Conservation (phyloP, 495 filamentous ascomycete species). For the Halenospora varia region DNA sequence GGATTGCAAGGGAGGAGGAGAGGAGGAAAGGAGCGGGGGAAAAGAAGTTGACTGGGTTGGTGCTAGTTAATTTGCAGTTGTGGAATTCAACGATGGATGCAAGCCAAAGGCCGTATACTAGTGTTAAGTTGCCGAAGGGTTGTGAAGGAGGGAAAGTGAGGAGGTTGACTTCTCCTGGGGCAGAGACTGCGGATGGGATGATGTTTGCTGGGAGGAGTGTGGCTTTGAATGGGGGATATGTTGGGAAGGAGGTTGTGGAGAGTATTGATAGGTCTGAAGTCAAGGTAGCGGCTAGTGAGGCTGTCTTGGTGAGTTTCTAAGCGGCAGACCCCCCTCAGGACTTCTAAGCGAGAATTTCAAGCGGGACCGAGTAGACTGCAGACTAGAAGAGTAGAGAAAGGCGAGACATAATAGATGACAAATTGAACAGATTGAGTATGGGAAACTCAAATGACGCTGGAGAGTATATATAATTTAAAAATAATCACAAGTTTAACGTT, state of each 20-base stretch:
- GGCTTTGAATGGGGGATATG: conserved; percentile 4
- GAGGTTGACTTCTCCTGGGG: conserved; percentile 15
- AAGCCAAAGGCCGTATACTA: conserved; percentile 9
- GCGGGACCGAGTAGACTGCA: too few relatives aligned
- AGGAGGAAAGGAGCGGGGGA: too few relatives aligned
- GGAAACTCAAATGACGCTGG: too few relatives aligned
- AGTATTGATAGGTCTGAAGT: conserved; percentile 1
- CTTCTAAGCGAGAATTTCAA: too few relatives aligned
- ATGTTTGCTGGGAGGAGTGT: conserved; percentile 16
- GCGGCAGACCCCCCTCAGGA: too few relatives aligned
- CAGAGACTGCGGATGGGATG: conserved; percentile 13
- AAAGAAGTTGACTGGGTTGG: background rate
- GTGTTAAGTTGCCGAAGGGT: conserved; percentile 1
- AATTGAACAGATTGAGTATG: too few relatives aligned
- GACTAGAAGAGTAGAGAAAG: too few relatives aligned
- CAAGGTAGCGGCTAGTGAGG: conserved; percentile 18
- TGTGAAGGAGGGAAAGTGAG: background rate
- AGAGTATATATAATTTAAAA: too few relatives aligned
- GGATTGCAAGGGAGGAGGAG: too few relatives aligned
- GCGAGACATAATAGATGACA: too few relatives aligned
- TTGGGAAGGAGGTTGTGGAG: conserved; percentile 11
- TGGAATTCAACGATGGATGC: conserved; percentile 15
- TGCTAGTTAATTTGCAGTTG: conserved; percentile 12
- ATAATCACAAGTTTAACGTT: too few relatives aligned
- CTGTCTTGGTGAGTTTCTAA: conserved; percentile 5